phyloP scores from a whole-genome alignment of 805 yeast genomes.

The Saccharomycopsis olivae region DNA sequence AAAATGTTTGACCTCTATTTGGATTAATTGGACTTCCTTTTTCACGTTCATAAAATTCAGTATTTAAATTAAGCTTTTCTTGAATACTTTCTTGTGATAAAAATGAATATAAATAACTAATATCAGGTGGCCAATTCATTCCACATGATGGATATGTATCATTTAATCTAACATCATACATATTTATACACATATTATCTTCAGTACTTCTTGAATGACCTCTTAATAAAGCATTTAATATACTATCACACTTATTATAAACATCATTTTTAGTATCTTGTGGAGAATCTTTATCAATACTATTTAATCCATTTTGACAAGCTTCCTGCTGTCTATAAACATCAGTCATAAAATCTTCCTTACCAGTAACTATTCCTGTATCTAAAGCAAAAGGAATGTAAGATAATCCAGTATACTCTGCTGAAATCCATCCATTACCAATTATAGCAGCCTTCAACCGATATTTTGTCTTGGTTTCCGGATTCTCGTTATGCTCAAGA shows the following conservation, averaged over 20 bases:
- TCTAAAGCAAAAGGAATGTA: constrained; percentile 48
- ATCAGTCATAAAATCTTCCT: constrained; percentile 9
- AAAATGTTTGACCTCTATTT: constrained; percentile 23
- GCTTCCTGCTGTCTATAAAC: constrained; percentile 15
- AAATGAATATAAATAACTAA: constrained; percentile 42
- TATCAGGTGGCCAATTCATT: constrained; percentile 69
- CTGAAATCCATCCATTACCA: constrained; percentile 78
- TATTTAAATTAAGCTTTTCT: constrained; percentile 40
- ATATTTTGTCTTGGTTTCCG: constrained; percentile 18
- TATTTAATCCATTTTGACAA: constrained; percentile 15
- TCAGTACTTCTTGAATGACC: constrained; percentile 23
- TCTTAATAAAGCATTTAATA: constrained; percentile 23
- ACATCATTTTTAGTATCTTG: constrained; percentile 19
- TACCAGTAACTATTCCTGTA: constrained; percentile 34
- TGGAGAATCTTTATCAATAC: constrained; percentile 8
- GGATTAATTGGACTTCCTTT: not conserved
- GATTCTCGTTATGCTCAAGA: constrained; percentile 24
- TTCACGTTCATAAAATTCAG: constrained; percentile 22
- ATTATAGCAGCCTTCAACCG: constrained; percentile 48
- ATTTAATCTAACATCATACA: constrained; percentile 52
- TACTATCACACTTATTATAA: constrained; percentile 35
- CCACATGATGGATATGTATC: constrained; percentile 68
- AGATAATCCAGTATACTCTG: constrained; percentile 60
- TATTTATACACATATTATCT: constrained; percentile 32
- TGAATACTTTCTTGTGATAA: constrained; percentile 39